Evolutionary conservation across 2,329 filamentous ascomycete species (phyloP).

Genomic region (Aphanoascus verrucosus): DNA sequence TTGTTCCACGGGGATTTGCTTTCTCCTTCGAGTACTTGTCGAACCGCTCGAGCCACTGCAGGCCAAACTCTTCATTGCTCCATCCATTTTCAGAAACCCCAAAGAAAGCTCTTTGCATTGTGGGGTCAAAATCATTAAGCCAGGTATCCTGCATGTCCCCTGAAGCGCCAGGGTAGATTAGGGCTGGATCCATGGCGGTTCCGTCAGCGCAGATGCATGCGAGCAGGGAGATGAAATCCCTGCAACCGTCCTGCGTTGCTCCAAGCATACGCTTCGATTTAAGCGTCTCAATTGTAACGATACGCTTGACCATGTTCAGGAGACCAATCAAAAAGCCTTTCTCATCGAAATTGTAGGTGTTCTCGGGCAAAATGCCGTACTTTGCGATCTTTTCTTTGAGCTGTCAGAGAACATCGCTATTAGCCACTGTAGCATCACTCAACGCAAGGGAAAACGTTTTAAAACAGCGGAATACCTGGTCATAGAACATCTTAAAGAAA

Average conservation of each 20-base stretch:
- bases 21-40: not conserved
- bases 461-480: not conserved
- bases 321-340: conserved; percentile 6
- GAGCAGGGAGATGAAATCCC: conserved; percentile 4
- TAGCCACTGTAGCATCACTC: no score
- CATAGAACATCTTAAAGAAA: conserved; percentile 2
- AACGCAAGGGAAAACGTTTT: no score
- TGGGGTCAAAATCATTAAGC: conserved; percentile 5
- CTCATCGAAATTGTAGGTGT: conserved; percentile 11
- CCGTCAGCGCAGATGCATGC: not conserved
- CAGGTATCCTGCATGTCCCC: conserved; percentile 10
- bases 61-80: conserved; percentile 8
- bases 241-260: not conserved
- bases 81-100: conserved; percentile 7
- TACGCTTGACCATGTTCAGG: not conserved
- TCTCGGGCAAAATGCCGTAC: not conserved
- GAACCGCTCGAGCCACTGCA: conserved; percentile 5
- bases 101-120: conserved; percentile 6
- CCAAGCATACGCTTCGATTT: not conserved
- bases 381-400: not conserved
- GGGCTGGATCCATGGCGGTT: not conserved
- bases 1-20: not conserved
- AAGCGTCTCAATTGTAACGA: not conserved
- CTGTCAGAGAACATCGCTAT: not conserved
- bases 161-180: conserved; percentile 6